Evolutionary conservation across 805 yeast species (phyloP), one percentile per base, ranked within the genome.

Genomic region (Debaryomyces castellii): DNA sequence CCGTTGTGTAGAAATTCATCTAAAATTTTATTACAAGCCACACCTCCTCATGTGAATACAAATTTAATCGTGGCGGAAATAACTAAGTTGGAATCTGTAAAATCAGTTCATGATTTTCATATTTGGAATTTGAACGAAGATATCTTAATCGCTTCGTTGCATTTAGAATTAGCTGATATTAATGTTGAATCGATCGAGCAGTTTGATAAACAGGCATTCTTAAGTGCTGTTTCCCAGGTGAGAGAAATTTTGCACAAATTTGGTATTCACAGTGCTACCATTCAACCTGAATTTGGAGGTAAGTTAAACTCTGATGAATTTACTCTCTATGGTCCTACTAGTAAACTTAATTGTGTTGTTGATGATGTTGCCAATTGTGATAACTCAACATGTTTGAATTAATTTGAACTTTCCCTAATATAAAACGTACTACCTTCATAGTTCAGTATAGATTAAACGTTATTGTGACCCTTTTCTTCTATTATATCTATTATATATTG

Each of bases 101-200:
- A 80, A 46, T 87, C 95, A 1, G 84, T 94, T 25, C 99, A 92
- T 64, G 99, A 92, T 67, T 84, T 92, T 75, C 99, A 92, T 66
- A 84, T 92, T 47, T 92, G 99, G 99, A 92, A 90, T 62, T 77
- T 92, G 54, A 88, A 91, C 41, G 99, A 92, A 67, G 85, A 83
- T 49, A 78, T 87, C 45, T 77, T 83, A 53, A 88, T 92, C 60
- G 97, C 97, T 1, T 85, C 96, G 1, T 75, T 94, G 49, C 99
- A 92, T 63, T 86, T 90, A 34, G 88, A 89, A 57, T 76, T 94
- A 36, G 51, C 49, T 28, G 52, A 51, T 14, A 60, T 57, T 27
- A 86, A 89, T n/a, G 80, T 77, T 45, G 74, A 79, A 21, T 33
- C 37, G 11, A 22, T 3, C 5, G 37, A 33, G 4, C 59, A 56